phyloP scores from a whole-genome alignment of 2,329 filamentous ascomycete species.

The Pseudocercospora fijiensis region DNA sequence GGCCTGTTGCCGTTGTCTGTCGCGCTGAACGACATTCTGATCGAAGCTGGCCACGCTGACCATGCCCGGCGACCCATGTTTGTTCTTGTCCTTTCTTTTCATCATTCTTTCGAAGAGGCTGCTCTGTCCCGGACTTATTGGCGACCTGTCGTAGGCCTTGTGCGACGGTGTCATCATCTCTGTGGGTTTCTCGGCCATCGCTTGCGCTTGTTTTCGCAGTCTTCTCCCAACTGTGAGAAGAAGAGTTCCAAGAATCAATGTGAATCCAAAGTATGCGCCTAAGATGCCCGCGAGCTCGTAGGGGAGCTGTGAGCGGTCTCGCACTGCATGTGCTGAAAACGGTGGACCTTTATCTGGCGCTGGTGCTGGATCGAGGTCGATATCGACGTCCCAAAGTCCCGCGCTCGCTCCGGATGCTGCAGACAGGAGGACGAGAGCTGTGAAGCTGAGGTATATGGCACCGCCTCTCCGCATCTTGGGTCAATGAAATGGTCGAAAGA shows the following conservation, averaged over 20 bases:
- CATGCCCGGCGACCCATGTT: slow-evolving; percentile 40
- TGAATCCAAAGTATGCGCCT: slow-evolving; percentile 75
- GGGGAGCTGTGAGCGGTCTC: slow-evolving; percentile 67
- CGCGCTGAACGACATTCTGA: slow-evolving; percentile 67
- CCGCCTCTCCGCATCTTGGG: slow-evolving; percentile 31
- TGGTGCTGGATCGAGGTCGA: slow-evolving; percentile 59
- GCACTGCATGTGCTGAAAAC: slow-evolving; percentile 57
- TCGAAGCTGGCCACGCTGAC: slow-evolving; percentile 73
- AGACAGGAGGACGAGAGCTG: slow-evolving; percentile 33
- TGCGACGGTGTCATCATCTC: slow-evolving; percentile 56
- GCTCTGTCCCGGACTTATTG: slow-evolving; percentile 33
- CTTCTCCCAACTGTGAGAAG: slow-evolving; percentile 50
- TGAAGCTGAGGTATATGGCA: slow-evolving; percentile 31
- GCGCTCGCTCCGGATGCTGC: slow-evolving; percentile 16
- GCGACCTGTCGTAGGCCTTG: slow-evolving; percentile 38
- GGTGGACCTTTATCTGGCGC: slow-evolving; percentile 61
- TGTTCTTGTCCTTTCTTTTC: slow-evolving; percentile 47
- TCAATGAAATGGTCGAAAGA: not conserved
- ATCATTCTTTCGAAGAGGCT: slow-evolving; percentile 17
- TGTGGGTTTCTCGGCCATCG: slow-evolving; percentile 54
- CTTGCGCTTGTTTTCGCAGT: slow-evolving; percentile 48
- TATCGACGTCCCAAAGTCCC: slow-evolving; percentile 44
- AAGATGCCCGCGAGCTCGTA: slow-evolving; percentile 81
- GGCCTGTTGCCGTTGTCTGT: slow-evolving; percentile 71
- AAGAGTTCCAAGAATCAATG: slow-evolving; percentile 68